Percentiles rank a stretch among this genome's conserved stretches.
Conservation (phyloP, 164 flowering plant genomes). For the Piper betle region DNA sequence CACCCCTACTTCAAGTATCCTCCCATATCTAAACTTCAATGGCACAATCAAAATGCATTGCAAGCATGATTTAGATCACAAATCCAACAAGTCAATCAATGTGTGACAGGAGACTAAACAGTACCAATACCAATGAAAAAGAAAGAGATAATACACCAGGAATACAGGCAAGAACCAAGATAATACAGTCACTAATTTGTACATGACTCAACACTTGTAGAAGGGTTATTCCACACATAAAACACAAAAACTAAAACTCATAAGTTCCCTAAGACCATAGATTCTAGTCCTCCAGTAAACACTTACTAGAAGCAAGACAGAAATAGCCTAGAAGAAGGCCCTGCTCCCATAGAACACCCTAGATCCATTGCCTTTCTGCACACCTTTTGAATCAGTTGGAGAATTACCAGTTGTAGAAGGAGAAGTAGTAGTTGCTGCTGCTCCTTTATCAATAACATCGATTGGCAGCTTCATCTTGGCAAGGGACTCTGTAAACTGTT, state of each 20-base stretch:
- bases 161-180: neutral
- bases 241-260: conserved; percentile 13
- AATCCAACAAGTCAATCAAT: too few species aligned
- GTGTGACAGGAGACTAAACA: too few species aligned
- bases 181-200: neutral
- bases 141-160: neutral
- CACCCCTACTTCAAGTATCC: too few species aligned
- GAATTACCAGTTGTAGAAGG: conserved; percentile 32
- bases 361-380: conserved; percentile 35
- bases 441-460: conserved; percentile 41
- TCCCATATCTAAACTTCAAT: too few species aligned
- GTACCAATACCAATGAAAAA: too few species aligned
- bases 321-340: conserved; percentile 68
- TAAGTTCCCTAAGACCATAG: conserved; percentile 21
- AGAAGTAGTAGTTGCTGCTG: conserved; percentile 26
- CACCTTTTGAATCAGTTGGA: conserved; percentile 37
- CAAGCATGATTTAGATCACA: too few species aligned
- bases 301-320: conserved; percentile 2
- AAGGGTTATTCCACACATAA: conserved; percentile 21
- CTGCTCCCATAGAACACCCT: conserved; percentile 92
- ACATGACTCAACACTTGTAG: neutral
- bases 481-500: conserved; percentile 89
- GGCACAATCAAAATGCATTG: too few species aligned
- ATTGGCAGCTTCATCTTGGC: conserved; percentile 99
- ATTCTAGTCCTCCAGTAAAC: conserved; percentile 20